Evolutionary conservation across 352 stramenopile genomes (phyloP).

Genomic region (Globisporangium mamillatum): DNA sequence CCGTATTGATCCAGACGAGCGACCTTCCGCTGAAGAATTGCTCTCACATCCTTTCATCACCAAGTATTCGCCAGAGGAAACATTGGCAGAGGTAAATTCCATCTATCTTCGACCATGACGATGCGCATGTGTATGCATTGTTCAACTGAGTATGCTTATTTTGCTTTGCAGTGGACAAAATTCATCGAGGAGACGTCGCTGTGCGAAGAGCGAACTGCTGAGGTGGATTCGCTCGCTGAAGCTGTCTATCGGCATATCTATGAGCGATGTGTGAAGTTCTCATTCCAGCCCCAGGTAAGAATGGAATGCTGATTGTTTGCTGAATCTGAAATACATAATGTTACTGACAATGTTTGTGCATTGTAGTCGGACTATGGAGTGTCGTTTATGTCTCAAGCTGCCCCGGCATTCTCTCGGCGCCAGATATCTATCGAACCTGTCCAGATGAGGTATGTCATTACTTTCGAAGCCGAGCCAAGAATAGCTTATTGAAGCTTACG

Average conservation of each 20-base stretch:
- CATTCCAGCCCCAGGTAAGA: constrained; percentile 67
- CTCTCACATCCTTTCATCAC: constrained; percentile 71
- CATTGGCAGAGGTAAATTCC: constrained; percentile 48
- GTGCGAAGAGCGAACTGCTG: constrained; percentile 52
- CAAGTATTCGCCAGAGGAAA: constrained; percentile 68
- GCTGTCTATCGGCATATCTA: constrained; percentile 80
- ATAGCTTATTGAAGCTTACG: constrained; percentile 1
- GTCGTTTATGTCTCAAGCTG: constrained; percentile 69
- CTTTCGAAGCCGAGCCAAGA: not conserved
- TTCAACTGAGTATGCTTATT: not conserved
- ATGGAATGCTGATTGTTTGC: not conserved
- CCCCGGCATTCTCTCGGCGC: constrained; percentile 46
- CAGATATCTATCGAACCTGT: constrained; percentile 70
- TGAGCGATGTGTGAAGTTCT: constrained; percentile 71
- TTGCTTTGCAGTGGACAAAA: constrained; percentile 43
- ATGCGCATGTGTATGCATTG: not conserved
- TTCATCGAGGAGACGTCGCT: constrained; percentile 61
- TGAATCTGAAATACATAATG: not conserved
- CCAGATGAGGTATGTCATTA: constrained; percentile 65
- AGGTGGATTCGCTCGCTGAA: constrained; percentile 70
- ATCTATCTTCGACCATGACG: no score
- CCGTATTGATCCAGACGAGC: constrained; percentile 56
- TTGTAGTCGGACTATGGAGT: constrained; percentile 75
- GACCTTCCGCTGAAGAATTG: constrained; percentile 59
- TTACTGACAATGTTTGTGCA: constrained; percentile 3